Evolutionary conservation across 2,329 filamentous ascomycete genomes (phyloP).

Genomic region (Teratosphaeria viscida): DNA sequence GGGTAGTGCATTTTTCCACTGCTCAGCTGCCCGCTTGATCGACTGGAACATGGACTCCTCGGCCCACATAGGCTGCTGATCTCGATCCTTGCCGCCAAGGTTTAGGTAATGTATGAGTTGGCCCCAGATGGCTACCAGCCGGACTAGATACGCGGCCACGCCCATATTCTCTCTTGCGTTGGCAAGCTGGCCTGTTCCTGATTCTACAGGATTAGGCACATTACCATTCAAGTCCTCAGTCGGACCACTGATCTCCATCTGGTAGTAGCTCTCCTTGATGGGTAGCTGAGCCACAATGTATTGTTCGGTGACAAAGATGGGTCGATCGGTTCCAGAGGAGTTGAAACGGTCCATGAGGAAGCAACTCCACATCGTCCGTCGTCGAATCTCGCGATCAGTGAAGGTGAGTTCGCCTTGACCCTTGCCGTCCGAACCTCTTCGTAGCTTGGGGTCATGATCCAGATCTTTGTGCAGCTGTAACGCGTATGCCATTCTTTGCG

Average conservation of each 20-base stretch:
- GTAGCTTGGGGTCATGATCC: conserved; percentile 49
- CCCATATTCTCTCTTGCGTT: conserved; percentile 81
- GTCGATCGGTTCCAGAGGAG: conserved; percentile 85
- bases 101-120: conserved; percentile 83
- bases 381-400: conserved; percentile 82
- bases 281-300: conserved; percentile 82
- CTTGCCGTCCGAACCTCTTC: conserved; percentile 12
- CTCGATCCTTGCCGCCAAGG: conserved; percentile 72
- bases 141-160: conserved; percentile 80
- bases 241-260: conserved; percentile 78
- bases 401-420: conserved; percentile 49
- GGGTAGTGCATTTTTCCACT: conserved; percentile 60
- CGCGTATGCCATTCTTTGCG: conserved; percentile 93
- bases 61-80: conserved; percentile 70
- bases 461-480: conserved; percentile 87
- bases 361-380: conserved; percentile 96
- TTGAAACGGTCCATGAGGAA: conserved; percentile 97
- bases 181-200: conserved; percentile 53
- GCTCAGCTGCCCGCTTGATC: conserved; percentile 60
- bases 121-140: conserved; percentile 79
- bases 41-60: conserved; percentile 63
- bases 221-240: conserved; percentile 67
- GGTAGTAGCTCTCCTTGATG: conserved; percentile 80
- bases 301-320: conserved; percentile 82
- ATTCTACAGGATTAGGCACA: conserved; percentile 51